Evolutionary conservation across 345 rosid genomes (phyloP).

Genomic region (Draba incana): DNA sequence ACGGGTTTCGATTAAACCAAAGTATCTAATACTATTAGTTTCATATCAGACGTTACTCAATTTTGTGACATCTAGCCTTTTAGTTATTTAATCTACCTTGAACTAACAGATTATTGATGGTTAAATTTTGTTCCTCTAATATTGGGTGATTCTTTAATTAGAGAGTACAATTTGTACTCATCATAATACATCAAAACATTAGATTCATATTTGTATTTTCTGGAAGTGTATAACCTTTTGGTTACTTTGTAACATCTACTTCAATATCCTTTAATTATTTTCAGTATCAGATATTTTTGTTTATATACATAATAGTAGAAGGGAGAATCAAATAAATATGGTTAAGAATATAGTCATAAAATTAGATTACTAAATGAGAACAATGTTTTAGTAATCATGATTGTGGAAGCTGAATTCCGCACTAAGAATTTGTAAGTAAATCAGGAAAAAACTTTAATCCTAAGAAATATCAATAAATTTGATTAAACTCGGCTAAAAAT

Average conservation of each 20-base stretch:
- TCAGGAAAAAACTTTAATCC: too few relatives aligned
- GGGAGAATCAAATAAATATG: too few relatives aligned
- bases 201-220: background rate
- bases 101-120: background rate
- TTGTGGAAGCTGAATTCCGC: too few relatives aligned
- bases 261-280: background rate
- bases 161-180: conserved; percentile 24
- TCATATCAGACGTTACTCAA: too few relatives aligned
- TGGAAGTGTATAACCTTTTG: conserved; percentile 2
- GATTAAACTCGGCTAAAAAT: too few relatives aligned
- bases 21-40: too few relatives aligned
- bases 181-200: background rate
- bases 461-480: too few relatives aligned
- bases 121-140: background rate
- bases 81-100: background rate
- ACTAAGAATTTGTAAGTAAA: too few relatives aligned
- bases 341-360: background rate
- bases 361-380: background rate
- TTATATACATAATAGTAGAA: too few relatives aligned
- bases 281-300: too few relatives aligned
- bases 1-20: too few relatives aligned
- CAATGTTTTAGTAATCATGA: background rate
- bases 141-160: conserved; percentile 22
- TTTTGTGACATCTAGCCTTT: too few relatives aligned
- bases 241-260: conserved; percentile 25